These are phyloP conservation scores for Zasmidium cellare DNA, from an alignment of 2,329 filamentous ascomycete species.

Conservation along the genomic window DNA sequence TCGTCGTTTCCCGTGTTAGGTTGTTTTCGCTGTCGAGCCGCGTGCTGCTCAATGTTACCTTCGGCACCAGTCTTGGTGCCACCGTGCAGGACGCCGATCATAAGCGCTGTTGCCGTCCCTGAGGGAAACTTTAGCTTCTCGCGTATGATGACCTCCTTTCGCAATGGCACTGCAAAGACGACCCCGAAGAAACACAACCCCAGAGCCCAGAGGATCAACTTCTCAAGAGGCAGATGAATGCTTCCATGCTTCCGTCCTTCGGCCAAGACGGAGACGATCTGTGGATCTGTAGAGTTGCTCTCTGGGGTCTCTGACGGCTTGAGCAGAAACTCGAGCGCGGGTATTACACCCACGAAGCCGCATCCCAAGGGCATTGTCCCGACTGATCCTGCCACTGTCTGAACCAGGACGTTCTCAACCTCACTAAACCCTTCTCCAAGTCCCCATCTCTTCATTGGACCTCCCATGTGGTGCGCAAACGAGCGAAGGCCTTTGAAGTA, in stretches of 20 bases:
- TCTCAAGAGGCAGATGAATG: constrained; percentile 57
- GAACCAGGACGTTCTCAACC: constrained; percentile 93
- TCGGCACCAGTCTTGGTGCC: constrained; percentile 39
- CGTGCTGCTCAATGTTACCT: constrained; percentile 40
- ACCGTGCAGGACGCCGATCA: constrained; percentile 88
- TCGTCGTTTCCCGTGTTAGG: constrained; percentile 26
- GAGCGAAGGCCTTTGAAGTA: constrained; percentile 80
- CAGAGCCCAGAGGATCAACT: constrained; percentile 84
- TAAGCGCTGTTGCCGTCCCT: constrained; percentile 89
- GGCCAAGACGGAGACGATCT: constrained; percentile 19
- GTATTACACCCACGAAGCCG: constrained; percentile 92
- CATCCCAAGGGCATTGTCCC: constrained; percentile 96
- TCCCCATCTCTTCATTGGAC: constrained; percentile 22
- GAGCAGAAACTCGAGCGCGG: constrained; percentile 85
- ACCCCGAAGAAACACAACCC: constrained; percentile 96
- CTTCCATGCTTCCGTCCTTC: constrained; percentile 25
- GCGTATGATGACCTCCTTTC: constrained; percentile 86
- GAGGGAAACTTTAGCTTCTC: constrained; percentile 94
- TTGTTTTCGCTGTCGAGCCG: constrained; percentile 11
- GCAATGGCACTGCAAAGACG: constrained; percentile 88
- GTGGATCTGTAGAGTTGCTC: constrained; percentile 19
- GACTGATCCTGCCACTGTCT: constrained; percentile 92
- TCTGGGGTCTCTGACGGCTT: constrained; percentile 63
- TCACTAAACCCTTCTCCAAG: constrained; percentile 72
- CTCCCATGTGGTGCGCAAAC: constrained; percentile 61